Evolutionary conservation across 306 rosid species (phyloP).

Genomic region (Acacia acuminata): DNA sequence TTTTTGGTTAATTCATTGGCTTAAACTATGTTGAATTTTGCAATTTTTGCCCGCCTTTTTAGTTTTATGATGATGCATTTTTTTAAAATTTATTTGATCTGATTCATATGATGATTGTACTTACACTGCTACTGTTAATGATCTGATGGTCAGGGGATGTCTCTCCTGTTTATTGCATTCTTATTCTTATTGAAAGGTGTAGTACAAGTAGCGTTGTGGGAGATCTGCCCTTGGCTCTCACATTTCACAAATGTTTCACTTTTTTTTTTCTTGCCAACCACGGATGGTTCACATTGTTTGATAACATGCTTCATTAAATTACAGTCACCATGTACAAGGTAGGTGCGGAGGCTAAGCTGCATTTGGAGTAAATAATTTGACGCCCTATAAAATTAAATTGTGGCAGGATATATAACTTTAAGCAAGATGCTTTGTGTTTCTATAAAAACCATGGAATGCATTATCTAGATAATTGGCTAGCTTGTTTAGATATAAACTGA

Average conservation of each 20-base stretch:
- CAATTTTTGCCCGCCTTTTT: not conserved
- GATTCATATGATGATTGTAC: slow-evolving; percentile 45
- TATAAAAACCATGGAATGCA: slow-evolving; percentile 26
- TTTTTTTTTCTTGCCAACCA: not conserved
- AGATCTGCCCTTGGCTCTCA: slow-evolving; percentile 46
- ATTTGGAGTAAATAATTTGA: slow-evolving; percentile 26
- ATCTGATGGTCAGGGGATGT: slow-evolving; percentile 29
- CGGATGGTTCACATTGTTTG: slow-evolving; percentile 32
- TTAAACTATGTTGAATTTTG: slow-evolving; percentile 49
- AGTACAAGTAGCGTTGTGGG: slow-evolving; percentile 26
- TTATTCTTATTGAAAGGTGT: slow-evolving; percentile 20
- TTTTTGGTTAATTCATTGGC: slow-evolving; percentile 31
- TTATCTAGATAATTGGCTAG: slow-evolving; percentile 21
- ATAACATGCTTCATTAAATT: slow-evolving; percentile 11
- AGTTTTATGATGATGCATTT: slow-evolving; percentile 25
- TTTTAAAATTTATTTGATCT: slow-evolving; percentile 66
- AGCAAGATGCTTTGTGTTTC: slow-evolving; percentile 3
- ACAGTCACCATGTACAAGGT: slow-evolving; percentile 22
- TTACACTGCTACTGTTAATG: slow-evolving; percentile 28
- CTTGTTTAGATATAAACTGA: slow-evolving; percentile 27
- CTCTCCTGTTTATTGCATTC: slow-evolving; percentile 29
- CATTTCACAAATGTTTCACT: slow-evolving; percentile 18
- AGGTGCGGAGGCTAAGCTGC: slow-evolving; percentile 34
- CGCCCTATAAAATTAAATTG: not conserved
- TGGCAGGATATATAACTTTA: not conserved